Percentiles rank a stretch among this genome's conserved stretches.
phyloP scores from a whole-genome alignment of 208 protist genomes.

The Trypanosoma platydactyli region DNA sequence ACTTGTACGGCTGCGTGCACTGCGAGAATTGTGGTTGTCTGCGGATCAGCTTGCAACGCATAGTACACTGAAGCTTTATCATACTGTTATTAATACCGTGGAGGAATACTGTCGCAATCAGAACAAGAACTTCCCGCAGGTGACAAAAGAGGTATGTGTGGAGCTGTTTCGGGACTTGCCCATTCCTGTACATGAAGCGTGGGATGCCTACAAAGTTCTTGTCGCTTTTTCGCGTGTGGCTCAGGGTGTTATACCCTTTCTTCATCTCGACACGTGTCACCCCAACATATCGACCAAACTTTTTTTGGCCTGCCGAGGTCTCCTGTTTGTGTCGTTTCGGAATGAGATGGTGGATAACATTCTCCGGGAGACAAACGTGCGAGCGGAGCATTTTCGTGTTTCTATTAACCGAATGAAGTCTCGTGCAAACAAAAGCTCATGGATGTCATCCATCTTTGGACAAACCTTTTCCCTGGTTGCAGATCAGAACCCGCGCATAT shows the following conservation, averaged over 20 bases:
- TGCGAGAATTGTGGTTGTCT: slow-evolving; percentile 58
- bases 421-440: slow-evolving; percentile 38
- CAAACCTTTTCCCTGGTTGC: slow-evolving; percentile 83
- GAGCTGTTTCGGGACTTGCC: slow-evolving; percentile 25
- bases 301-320: slow-evolving; percentile 56
- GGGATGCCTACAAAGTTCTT: slow-evolving; percentile 60
- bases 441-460: slow-evolving; percentile 81
- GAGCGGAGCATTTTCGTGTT: slow-evolving; percentile 73
- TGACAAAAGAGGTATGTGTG: slow-evolving; percentile 44
- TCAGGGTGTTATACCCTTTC: slow-evolving; percentile 72
- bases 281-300: slow-evolving; percentile 51
- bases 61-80: slow-evolving; percentile 27
- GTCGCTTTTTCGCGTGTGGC: slow-evolving; percentile 72
- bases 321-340: slow-evolving; percentile 72
- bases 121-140: slow-evolving; percentile 51
- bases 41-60: slow-evolving; percentile 4
- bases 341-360: slow-evolving; percentile 62
- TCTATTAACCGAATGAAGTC: slow-evolving; percentile 84
- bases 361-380: slow-evolving; percentile 75
- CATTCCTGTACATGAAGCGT: slow-evolving; percentile 33
- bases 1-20: slow-evolving; percentile 40
- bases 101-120: slow-evolving; percentile 41
- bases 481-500: slow-evolving; percentile 72
- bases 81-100: slow-evolving; percentile 35
- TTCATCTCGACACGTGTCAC: slow-evolving; percentile 59